Conservation (phyloP, 1,139 yeast genomes). For the Taiozyma onychis region DNA sequence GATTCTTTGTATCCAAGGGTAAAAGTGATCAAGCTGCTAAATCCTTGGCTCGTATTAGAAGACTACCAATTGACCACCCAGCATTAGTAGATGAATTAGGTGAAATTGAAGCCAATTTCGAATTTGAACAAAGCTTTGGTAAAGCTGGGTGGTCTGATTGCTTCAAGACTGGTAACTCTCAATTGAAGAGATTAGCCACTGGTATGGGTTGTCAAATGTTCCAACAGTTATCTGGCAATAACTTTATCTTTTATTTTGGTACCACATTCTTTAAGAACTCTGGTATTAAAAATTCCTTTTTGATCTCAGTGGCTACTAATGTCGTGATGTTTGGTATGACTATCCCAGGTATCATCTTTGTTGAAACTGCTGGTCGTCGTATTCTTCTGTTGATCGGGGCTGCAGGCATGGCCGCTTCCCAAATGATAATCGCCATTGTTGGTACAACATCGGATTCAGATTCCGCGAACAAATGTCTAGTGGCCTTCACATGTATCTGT, state of each 20-base stretch:
- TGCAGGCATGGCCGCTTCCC: constrained; percentile 50
- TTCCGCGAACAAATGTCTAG: constrained; percentile 48
- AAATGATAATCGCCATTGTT: constrained; percentile 52
- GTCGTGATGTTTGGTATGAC: constrained; percentile 58
- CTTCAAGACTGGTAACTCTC: constrained; percentile 23
- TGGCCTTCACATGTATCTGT: constrained; percentile 63
- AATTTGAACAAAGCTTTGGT: constrained; percentile 33
- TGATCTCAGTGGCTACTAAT: constrained; percentile 51
- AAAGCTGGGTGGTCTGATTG: constrained; percentile 31
- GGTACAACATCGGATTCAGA: constrained; percentile 37
- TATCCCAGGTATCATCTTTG: constrained; percentile 54
- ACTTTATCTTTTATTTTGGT: constrained; percentile 64
- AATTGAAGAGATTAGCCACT: constrained; percentile 30
- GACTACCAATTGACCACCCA: constrained; percentile 33
- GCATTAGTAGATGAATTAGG: constrained; percentile 34
- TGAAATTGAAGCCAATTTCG: constrained; percentile 36
- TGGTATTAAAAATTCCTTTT: constrained; percentile 41
- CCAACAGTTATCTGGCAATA: constrained; percentile 70
- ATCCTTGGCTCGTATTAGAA: constrained; percentile 38
- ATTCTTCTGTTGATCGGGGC: constrained; percentile 46
- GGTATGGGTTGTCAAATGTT: constrained; percentile 43
- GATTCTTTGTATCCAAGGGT: constrained; percentile 48
- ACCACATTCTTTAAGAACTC: constrained; percentile 51
- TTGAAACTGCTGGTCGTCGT: constrained; percentile 50
- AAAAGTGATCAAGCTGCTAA: constrained; percentile 39